phyloP scores from a whole-genome alignment of 2,329 filamentous ascomycete genomes.

The Ascomycota sp. region DNA sequence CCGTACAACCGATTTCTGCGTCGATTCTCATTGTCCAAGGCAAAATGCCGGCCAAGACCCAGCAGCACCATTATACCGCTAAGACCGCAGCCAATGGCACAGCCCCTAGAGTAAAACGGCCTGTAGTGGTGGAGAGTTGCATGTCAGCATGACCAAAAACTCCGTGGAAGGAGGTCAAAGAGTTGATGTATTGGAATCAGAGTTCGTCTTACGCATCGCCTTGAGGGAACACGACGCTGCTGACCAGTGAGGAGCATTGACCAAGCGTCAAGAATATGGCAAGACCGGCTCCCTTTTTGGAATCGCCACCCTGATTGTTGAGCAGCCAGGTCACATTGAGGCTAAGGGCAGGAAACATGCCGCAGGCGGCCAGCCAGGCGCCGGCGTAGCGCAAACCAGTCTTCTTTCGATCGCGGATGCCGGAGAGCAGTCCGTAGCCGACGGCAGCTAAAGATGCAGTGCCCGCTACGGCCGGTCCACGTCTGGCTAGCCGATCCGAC shows the following conservation, averaged over 20 bases:
- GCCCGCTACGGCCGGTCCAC: slow-evolving; percentile 14
- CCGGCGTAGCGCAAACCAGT: slow-evolving; percentile 14
- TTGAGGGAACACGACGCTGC: slow-evolving; percentile 7
- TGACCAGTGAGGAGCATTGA: slow-evolving; percentile 11
- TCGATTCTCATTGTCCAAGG: slow-evolving; percentile 4
- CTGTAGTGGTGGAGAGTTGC: too few species aligned
- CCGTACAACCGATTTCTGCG: slow-evolving; percentile 3
- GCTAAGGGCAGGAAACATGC: slow-evolving; percentile 9
- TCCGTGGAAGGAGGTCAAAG: too few species aligned
- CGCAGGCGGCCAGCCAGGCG: slow-evolving; percentile 15
- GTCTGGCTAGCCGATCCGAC: slow-evolving; percentile 14
- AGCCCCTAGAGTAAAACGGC: slow-evolving; percentile 5
- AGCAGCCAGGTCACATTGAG: slow-evolving; percentile 12
- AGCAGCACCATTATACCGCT: slow-evolving; percentile 3
- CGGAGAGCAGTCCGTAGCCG: slow-evolving; percentile 11
- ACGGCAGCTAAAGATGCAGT: slow-evolving; percentile 6
- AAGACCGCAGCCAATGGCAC: slow-evolving; percentile 5
- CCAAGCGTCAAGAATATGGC: slow-evolving; percentile 7
- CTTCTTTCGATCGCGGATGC: slow-evolving; percentile 4
- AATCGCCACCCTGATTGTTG: slow-evolving; percentile 11
- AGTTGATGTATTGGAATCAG: too few species aligned
- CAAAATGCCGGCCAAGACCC: slow-evolving; percentile 3
- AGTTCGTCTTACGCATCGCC: slow-evolving; percentile 5
- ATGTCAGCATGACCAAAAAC: too few species aligned
- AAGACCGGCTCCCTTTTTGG: slow-evolving; percentile 8